Conservation (phyloP, 2,329 filamentous ascomycete species). For the Aspergillus vadensis region DNA sequence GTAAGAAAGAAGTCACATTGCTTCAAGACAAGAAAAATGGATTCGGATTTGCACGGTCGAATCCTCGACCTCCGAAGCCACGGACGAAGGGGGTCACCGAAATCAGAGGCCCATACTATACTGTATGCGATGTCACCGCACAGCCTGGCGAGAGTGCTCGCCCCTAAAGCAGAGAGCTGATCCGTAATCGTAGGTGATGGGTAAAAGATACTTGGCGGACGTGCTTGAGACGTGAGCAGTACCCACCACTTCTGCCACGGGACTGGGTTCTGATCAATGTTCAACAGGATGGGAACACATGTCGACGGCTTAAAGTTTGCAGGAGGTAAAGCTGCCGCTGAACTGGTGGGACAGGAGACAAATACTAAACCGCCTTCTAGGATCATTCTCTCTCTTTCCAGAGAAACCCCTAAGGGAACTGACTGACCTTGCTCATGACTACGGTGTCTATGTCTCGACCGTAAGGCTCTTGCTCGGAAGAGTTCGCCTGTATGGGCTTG, state of each 20-base stretch:
- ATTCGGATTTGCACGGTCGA: constrained; percentile 56
- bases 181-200: constrained; percentile 45
- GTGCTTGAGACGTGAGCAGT: constrained; percentile 53
- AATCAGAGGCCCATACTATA: constrained; percentile 59
- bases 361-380: constrained; percentile 23
- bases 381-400: constrained; percentile 55
- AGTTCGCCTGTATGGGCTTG: not conserved
- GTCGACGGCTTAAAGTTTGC: constrained; percentile 60
- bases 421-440: constrained; percentile 52
- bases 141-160: not conserved
- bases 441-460: constrained; percentile 57
- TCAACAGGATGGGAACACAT: constrained; percentile 54
- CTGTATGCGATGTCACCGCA: constrained; percentile 32
- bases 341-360: not conserved
- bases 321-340: constrained; percentile 36
- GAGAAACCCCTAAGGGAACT: constrained; percentile 50
- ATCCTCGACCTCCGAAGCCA: constrained; percentile 52
- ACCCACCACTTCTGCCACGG: not conserved
- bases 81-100: constrained; percentile 55
- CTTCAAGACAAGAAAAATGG: constrained; percentile 53
- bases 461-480: constrained; percentile 27
- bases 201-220: constrained; percentile 55
- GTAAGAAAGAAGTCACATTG: constrained; percentile 34
- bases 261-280: constrained; percentile 6
- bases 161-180: not conserved